Conservation (phyloP, 768 basidiomycete species). For the Boletus reticuloceps region DNA sequence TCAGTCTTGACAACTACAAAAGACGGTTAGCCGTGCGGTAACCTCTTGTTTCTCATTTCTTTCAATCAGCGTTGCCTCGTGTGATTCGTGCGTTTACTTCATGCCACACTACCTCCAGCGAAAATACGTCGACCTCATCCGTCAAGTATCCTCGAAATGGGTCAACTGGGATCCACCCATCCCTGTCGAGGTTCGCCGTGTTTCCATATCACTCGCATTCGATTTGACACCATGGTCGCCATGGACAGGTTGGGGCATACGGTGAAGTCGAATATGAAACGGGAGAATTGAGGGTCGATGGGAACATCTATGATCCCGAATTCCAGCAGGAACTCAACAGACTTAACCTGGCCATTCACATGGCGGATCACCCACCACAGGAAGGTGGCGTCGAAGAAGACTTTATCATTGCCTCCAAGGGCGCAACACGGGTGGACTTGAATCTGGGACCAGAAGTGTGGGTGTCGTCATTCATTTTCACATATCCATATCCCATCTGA, state of each 20-base stretch:
- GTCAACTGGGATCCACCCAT: slow-evolving; percentile 38
- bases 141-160: slow-evolving; percentile 32
- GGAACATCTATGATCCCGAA: slow-evolving; percentile 31
- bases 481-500: not conserved
- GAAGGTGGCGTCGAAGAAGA: slow-evolving; percentile 18
- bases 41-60: too few relatives aligned
- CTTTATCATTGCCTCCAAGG: slow-evolving; percentile 23
- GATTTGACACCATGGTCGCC: not conserved
- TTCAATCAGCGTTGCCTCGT: too few relatives aligned
- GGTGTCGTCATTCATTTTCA: slow-evolving; percentile 1
- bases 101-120: slow-evolving; percentile 14
- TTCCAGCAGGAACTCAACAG: slow-evolving; percentile 18
- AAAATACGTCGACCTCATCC: slow-evolving; percentile 38
- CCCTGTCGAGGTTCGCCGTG: slow-evolving; percentile 26
- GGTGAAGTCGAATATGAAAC: slow-evolving; percentile 29
- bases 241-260: slow-evolving; percentile 34
- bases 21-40: too few relatives aligned
- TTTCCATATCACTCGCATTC: not conserved
- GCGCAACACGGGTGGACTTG: slow-evolving; percentile 14
- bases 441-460: slow-evolving; percentile 20
- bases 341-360: not conserved
- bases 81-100: too few relatives aligned
- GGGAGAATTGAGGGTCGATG: slow-evolving; percentile 29
- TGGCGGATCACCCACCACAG: slow-evolving; percentile 15
- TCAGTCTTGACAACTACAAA: too few relatives aligned